These are phyloP conservation scores for Conticribra weissflogii DNA, from an alignment of 108 stramenopile genomes.

Conservation along the genomic window DNA sequence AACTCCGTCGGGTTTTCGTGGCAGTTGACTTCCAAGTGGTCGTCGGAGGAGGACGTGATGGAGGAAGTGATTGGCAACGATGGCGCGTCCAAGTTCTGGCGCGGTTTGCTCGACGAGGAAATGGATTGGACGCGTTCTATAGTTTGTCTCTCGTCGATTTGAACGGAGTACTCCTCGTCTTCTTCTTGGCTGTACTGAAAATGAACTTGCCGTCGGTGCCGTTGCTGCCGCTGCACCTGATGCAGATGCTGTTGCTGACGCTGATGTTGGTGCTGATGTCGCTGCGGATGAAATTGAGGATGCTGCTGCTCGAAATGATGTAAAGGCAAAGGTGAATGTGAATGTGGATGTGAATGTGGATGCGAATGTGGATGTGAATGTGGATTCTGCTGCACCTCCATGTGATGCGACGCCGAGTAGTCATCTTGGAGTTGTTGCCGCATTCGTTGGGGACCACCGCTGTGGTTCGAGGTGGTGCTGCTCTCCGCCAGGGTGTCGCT, in stretches of 20 bases:
- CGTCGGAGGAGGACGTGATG: not conserved
- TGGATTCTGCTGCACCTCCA: no score
- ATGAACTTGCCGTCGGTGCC: not conserved
- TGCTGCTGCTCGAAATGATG: not conserved
- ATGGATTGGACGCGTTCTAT: not conserved
- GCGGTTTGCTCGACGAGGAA: not conserved
- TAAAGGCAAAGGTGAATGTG: no score
- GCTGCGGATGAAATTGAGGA: not conserved
- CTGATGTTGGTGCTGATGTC: not conserved
- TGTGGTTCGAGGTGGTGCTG: no score
- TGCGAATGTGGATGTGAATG: no score
- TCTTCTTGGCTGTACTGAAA: not conserved
- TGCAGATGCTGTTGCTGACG: not conserved
- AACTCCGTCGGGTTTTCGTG: slow-evolving; percentile 15
- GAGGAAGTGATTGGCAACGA: not conserved
- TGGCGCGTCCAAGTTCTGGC: not conserved
- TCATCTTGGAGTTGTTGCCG: no score
- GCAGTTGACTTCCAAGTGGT: slow-evolving; percentile 6
- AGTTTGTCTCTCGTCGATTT: not conserved
- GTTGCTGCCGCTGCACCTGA: not conserved
- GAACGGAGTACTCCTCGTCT: not conserved
- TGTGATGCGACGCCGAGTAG: no score
- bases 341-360: no score
- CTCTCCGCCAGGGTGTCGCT: no score
- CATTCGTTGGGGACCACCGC: no score